Conservation (phyloP, 2,329 filamentous ascomycete species). For the Pseudonectria buxi region DNA sequence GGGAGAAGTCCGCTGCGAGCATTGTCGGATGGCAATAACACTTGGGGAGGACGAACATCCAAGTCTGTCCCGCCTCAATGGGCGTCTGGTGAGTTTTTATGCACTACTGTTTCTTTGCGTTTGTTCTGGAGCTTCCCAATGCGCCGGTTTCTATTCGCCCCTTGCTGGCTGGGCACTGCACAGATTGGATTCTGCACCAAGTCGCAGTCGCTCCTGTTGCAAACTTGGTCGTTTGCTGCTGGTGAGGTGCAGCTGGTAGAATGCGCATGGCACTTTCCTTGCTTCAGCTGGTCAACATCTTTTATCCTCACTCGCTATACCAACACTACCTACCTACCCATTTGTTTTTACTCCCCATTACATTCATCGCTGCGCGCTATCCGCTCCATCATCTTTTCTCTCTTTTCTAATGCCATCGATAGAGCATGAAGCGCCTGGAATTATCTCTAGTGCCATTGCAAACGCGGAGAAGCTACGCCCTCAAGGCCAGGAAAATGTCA, state of each 20-base stretch:
- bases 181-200: too few species aligned
- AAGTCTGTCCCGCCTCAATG: conserved; percentile 40
- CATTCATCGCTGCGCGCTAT: too few species aligned
- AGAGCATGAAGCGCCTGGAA: conserved; percentile 55
- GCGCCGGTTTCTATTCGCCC: too few species aligned
- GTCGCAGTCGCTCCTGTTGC: not conserved
- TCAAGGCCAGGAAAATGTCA: conserved; percentile 70
- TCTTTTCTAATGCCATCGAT: conserved; percentile 7
- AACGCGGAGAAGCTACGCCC: conserved; percentile 68
- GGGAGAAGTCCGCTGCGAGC: conserved; percentile 57
- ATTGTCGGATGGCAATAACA: conserved; percentile 51
- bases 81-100: conserved; percentile 38
- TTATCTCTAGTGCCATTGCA: conserved; percentile 88
- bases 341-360: too few species aligned
- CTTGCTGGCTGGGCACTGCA: too few species aligned
- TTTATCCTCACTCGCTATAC: too few species aligned
- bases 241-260: too few species aligned
- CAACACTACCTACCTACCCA: too few species aligned
- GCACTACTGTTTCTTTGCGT: conserved; percentile 1
- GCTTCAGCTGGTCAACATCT: too few species aligned
- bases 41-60: conserved; percentile 44
- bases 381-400: not conserved
- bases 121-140: too few species aligned
- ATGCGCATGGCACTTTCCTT: not conserved
- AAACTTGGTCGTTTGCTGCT: too few species aligned